Base-by-base conservation (phyloP, 306 rosid species). In the Ceratonia siliqua region DNA sequence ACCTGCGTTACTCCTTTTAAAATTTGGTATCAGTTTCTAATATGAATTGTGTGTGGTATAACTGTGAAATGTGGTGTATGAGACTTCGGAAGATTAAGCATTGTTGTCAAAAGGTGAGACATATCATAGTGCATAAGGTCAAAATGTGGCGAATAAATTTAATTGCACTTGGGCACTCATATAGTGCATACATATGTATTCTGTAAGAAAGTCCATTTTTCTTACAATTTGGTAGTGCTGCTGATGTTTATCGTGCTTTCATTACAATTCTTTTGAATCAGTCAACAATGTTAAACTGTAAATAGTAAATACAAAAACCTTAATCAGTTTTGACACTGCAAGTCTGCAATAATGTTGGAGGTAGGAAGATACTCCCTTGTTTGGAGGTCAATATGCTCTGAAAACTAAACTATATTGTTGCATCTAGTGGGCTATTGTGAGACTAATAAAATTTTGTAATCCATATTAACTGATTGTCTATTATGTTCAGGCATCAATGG, bases 401-500 rank as follows among this genome's bases (percentile, higher is more conserved):
- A 17, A 15, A 48, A 48, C 54, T 48, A 17, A 48, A 48, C 21
- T 3, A 48, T 5, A 2, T 49, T 49, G 2, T 49, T n/a, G 2
- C n/a, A 3, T 43, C 3, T 43, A 13, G 17, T 43, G 50, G 15
- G 32, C 32, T n/a, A n/a, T n/a, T n/a, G n/a, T n/a, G n/a, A n/a
- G n/a, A n/a, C n/a, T n/a, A n/a, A n/a, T 52, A 1, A 13, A 20
- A 6, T 21, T 24, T 13, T 58, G 18, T 58, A 14, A 2, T 28
- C 4, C 6, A 0, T 30, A 14, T 1, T 4, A 57, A 25, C 14
- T 14, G 14, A 57, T 22, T 9, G 1, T 15, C 53, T 63, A 2
- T 20, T 69, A 49, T 74, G 45, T 68, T 68, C 86, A 93, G 98
- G 98, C 98, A 61, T 93, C 98, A 66, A 82, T 93, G 88, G 96